A percentile compares a stretch with the other conserved stretches of the same genome.
Conservation (phyloP, 768 basidiomycete genomes). For the Amanita polypyramis region DNA sequence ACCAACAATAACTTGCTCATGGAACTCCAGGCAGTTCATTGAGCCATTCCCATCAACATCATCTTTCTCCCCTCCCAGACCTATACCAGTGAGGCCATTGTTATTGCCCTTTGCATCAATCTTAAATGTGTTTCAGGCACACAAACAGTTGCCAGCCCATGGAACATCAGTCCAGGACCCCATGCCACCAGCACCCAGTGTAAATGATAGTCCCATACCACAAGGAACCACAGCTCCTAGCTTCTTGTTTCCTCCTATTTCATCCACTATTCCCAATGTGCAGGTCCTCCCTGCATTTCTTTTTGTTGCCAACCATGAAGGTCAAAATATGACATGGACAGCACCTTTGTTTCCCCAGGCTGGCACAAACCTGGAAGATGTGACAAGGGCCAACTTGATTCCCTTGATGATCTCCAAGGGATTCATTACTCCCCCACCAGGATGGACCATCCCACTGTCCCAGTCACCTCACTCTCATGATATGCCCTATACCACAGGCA, state of each 20-base stretch:
- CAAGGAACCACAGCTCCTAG: too few species aligned
- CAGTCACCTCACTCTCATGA: neutral
- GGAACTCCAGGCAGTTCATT: neutral
- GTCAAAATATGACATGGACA: neutral
- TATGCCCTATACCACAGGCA: neutral
- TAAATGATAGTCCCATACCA: too few species aligned
- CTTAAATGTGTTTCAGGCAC: neutral
- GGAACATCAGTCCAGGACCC: too few species aligned
- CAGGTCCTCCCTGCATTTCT: neutral
- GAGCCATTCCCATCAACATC: neutral
- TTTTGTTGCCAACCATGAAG: neutral
- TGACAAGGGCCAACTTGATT: neutral
- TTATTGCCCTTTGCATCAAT: neutral
- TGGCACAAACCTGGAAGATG: neutral
- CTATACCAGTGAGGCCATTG: conserved; percentile 1
- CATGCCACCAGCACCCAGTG: too few species aligned
- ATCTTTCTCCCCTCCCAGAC: neutral
- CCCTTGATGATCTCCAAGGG: neutral
- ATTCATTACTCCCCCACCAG: neutral
- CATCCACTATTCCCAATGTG: neutral
- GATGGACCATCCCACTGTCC: neutral
- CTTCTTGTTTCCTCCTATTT: neutral
- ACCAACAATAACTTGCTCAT: neutral
- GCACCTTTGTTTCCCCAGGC: neutral
- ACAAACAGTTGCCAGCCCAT: neutral